Conservation (phyloP, 768 basidiomycete species). For the Erythrobasidium yunnanense region DNA sequence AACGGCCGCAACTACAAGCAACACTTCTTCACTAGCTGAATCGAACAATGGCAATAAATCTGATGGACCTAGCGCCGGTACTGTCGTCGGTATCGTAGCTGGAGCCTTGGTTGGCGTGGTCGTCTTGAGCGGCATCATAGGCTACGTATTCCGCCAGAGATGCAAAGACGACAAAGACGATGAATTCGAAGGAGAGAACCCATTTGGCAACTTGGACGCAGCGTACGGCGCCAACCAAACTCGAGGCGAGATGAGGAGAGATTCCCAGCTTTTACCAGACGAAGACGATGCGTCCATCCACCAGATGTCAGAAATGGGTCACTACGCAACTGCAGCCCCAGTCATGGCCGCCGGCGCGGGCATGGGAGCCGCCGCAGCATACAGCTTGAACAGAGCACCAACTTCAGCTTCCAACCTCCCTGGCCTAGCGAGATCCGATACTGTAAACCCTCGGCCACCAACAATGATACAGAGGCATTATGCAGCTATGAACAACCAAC, state of each 20-base stretch:
- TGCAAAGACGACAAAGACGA: constrained; percentile 19
- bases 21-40: not conserved
- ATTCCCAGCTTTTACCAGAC: not conserved
- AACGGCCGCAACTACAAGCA: not conserved
- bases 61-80: constrained; percentile 19
- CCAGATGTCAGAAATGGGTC: constrained; percentile 16
- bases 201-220: constrained; percentile 8
- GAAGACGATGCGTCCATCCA: constrained; percentile 11
- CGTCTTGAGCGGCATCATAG: constrained; percentile 22
- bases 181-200: constrained; percentile 20
- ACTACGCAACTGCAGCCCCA: not conserved
- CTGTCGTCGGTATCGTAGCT: constrained; percentile 26
- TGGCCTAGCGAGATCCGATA: constrained; percentile 15
- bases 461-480: constrained; percentile 23
- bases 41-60: not conserved
- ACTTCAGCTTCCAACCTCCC: not conserved
- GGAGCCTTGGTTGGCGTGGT: constrained; percentile 26
- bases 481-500: not conserved
- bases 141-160: constrained; percentile 21
- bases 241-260: not conserved
- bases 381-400: not conserved
- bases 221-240: not conserved
- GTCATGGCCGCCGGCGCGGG: not conserved
- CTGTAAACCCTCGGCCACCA: constrained; percentile 18
- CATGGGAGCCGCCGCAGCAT: constrained; percentile 5